A percentile compares a stretch with the other conserved stretches of the same genome.
phyloP scores from a whole-genome alignment of 305 asterid species.

The Lippia alba region DNA sequence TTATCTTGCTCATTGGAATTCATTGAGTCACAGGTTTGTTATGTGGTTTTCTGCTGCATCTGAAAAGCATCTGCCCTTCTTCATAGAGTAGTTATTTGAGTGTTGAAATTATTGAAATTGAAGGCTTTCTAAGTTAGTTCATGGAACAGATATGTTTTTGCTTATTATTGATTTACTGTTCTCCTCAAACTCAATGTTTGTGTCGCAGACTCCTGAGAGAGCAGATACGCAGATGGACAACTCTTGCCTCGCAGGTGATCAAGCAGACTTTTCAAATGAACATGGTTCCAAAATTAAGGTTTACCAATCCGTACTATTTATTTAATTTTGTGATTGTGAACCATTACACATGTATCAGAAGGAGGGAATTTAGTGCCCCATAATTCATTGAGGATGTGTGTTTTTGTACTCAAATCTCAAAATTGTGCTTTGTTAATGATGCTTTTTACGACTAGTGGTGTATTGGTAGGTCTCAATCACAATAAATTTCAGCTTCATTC shows the following conservation, averaged over 20 bases:
- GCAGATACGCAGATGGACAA: constrained; percentile 41
- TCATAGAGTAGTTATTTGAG: constrained; percentile 17
- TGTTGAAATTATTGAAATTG: too few relatives aligned
- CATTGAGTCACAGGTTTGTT: constrained; percentile 67
- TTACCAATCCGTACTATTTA: constrained; percentile 32
- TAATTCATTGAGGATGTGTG: constrained; percentile 6
- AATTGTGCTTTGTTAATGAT: constrained; percentile 14
- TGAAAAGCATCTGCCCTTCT: constrained; percentile 16
- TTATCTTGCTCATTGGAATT: constrained; percentile 59
- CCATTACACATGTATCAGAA: constrained; percentile 14
- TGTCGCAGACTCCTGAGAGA: constrained; percentile 54
- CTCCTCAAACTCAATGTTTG: constrained; percentile 26
- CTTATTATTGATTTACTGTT: constrained; percentile 1
- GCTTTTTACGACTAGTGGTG: constrained; percentile 14
- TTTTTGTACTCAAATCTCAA: constrained; percentile 7
- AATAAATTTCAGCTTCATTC: constrained; percentile 3
- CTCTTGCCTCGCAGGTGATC: constrained; percentile 45
- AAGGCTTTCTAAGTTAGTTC: background rate
- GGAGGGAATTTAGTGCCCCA: constrained; percentile 10
- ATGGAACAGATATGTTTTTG: constrained; percentile 22
- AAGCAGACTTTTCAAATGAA: constrained; percentile 40
- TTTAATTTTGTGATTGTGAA: constrained; percentile 19
- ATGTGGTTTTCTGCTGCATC: constrained; percentile 27
- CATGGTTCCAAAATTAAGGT: constrained; percentile 67
- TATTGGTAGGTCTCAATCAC: constrained; percentile 7